phyloP scores from a whole-genome alignment of 371 early-diverging fungal species.

The Mucor plumbeus region DNA sequence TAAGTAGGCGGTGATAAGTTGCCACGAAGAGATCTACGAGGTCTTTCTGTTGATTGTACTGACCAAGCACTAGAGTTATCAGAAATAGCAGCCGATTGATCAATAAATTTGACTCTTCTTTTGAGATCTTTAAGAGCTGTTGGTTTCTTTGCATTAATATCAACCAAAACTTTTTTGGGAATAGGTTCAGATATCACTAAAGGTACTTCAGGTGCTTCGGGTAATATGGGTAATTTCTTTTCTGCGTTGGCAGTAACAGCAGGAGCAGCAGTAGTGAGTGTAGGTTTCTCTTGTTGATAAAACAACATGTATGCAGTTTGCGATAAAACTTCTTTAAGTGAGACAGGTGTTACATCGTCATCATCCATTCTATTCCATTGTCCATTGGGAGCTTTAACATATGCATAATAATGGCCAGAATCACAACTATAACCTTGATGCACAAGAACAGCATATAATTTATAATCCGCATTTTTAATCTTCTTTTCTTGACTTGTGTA shows the following conservation, averaged over 20 bases:
- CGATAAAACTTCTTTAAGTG: conserved; percentile 65
- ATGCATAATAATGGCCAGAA: conserved; percentile 82
- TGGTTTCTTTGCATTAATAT: conserved; percentile 11
- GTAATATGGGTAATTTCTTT: neutral
- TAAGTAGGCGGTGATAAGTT: conserved; percentile 43
- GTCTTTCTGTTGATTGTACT: conserved; percentile 18
- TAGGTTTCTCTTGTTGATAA: conserved; percentile 47
- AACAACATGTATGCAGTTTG: conserved; percentile 89
- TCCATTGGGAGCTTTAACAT: conserved; percentile 71
- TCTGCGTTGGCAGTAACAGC: neutral
- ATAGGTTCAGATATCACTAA: neutral
- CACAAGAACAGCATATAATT: conserved; percentile 77
- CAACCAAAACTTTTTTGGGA: neutral
- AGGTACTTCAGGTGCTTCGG: neutral
- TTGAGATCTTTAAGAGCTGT: neutral
- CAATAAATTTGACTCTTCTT: conserved; percentile 4
- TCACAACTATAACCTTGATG: conserved; percentile 76
- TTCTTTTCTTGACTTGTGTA: conserved; percentile 45
- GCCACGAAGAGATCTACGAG: conserved; percentile 39
- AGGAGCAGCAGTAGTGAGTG: neutral
- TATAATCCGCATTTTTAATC: conserved; percentile 49
- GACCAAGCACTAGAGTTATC: conserved; percentile 30
- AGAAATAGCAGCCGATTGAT: conserved; percentile 1
- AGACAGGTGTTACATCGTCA: conserved; percentile 64
- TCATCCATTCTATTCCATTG: conserved; percentile 87